A percentile compares a stretch with the other conserved stretches of the same genome.
Conservation (phyloP, 2,329 filamentous ascomycete species). For the Claviceps paspali region DNA sequence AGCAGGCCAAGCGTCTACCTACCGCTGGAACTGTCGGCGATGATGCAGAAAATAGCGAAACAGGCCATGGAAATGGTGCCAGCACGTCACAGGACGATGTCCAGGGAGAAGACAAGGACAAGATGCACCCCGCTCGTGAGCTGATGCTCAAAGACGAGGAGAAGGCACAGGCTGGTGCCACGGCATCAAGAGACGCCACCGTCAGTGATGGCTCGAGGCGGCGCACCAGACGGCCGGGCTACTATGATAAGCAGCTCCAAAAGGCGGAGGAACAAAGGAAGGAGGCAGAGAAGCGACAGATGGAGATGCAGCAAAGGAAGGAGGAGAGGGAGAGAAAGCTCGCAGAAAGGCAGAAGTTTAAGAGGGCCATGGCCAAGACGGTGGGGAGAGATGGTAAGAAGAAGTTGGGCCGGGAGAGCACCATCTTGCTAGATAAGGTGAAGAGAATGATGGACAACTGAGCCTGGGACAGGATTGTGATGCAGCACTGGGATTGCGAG, state of each 20-base stretch:
- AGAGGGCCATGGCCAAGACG: slow-evolving; percentile 58
- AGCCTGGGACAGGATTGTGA: not conserved
- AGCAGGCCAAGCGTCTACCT: slow-evolving; percentile 15
- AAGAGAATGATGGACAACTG: slow-evolving; percentile 29
- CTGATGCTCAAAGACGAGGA: slow-evolving; percentile 26
- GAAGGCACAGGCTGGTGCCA: slow-evolving; percentile 17
- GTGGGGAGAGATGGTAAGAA: slow-evolving; percentile 60
- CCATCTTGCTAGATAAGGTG: slow-evolving; percentile 61
- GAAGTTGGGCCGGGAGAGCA: slow-evolving; percentile 70
- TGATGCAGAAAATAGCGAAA: slow-evolving; percentile 7
- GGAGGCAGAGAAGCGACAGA: slow-evolving; percentile 26
- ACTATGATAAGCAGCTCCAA: slow-evolving; percentile 49
- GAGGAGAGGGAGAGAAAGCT: slow-evolving; percentile 50
- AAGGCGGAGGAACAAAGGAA: slow-evolving; percentile 27
- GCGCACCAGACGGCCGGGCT: slow-evolving; percentile 30
- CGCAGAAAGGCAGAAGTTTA: slow-evolving; percentile 49
- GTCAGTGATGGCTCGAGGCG: slow-evolving; percentile 18
- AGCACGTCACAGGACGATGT: not conserved
- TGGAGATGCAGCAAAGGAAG: slow-evolving; percentile 30
- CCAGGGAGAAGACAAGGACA: slow-evolving; percentile 10
- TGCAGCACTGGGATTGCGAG: not conserved
- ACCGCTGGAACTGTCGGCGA: slow-evolving; percentile 5
- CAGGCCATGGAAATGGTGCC: slow-evolving; percentile 2
- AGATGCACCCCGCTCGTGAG: slow-evolving; percentile 23
- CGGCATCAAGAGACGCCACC: slow-evolving; percentile 2